phyloP scores from a whole-genome alignment of 2,329 filamentous ascomycete genomes.

The Elsinoe necatrix region DNA sequence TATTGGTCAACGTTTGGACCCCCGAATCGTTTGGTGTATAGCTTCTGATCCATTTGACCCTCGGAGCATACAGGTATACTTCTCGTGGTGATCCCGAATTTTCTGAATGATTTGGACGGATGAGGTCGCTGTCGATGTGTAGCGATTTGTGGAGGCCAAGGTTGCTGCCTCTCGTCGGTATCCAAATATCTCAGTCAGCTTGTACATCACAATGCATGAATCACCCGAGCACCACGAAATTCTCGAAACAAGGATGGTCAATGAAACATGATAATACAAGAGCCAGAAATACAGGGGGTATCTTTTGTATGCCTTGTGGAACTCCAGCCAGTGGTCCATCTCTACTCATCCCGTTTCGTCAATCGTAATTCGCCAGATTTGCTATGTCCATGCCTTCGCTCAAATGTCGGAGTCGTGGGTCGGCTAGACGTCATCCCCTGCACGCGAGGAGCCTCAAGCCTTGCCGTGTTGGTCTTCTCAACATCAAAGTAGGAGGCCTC shows the following conservation, averaged over 20 bases:
- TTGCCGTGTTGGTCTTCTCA: constrained; percentile 1
- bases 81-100: too few relatives aligned
- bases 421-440: constrained; percentile 46
- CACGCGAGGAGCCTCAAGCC: constrained; percentile 32
- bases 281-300: constrained; percentile 9
- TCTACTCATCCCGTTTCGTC: constrained; percentile 32
- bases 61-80: too few relatives aligned
- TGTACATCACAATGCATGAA: neutral
- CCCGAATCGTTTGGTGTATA: too few relatives aligned
- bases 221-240: neutral
- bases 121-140: too few relatives aligned
- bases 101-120: too few relatives aligned
- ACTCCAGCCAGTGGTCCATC: neutral
- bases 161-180: too few relatives aligned
- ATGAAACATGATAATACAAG: neutral
- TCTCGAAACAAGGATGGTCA: neutral
- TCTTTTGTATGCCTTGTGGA: neutral
- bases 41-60: too few relatives aligned
- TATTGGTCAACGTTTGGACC: too few relatives aligned
- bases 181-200: neutral
- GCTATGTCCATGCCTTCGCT: constrained; percentile 22
- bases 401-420: constrained; percentile 28
- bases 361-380: constrained; percentile 25
- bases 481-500: constrained; percentile 33
- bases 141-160: too few relatives aligned